These are phyloP conservation scores for Scleroderma bovista DNA, from an alignment of 768 basidiomycete genomes.

Conservation along the genomic window DNA sequence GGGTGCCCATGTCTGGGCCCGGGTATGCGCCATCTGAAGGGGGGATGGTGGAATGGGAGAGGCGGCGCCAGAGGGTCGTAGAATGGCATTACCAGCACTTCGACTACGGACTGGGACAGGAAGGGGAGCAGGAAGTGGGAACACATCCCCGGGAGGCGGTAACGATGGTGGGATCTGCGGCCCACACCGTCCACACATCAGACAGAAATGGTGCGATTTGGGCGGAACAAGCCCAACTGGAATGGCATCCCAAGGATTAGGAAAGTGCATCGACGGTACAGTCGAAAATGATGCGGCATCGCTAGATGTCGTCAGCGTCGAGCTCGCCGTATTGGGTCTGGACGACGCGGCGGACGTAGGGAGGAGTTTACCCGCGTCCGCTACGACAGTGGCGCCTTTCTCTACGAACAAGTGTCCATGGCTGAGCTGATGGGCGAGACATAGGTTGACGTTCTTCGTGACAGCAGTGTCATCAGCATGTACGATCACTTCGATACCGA, in stretches of 20 bases:
- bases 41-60: neutral
- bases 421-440: neutral
- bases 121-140: too few species aligned
- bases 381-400: neutral
- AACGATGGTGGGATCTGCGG: neutral
- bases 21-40: neutral
- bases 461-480: neutral
- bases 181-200: neutral
- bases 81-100: too few species aligned
- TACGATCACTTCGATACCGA: neutral
- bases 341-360: neutral
- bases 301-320: conserved; percentile 10
- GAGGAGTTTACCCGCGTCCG: neutral
- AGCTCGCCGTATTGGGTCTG: neutral
- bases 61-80: neutral
- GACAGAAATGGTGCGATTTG: neutral
- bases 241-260: neutral
- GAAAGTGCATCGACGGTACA: neutral
- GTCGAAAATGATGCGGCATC: conserved; percentile 11
- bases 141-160: neutral
- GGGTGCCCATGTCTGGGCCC: neutral
- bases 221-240: neutral
- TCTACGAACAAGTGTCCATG: neutral
- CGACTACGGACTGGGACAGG: too few species aligned
- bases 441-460: neutral